Evolutionary conservation across 331 rosid genomes (phyloP).

Genomic region (Prunus yedoensis): DNA sequence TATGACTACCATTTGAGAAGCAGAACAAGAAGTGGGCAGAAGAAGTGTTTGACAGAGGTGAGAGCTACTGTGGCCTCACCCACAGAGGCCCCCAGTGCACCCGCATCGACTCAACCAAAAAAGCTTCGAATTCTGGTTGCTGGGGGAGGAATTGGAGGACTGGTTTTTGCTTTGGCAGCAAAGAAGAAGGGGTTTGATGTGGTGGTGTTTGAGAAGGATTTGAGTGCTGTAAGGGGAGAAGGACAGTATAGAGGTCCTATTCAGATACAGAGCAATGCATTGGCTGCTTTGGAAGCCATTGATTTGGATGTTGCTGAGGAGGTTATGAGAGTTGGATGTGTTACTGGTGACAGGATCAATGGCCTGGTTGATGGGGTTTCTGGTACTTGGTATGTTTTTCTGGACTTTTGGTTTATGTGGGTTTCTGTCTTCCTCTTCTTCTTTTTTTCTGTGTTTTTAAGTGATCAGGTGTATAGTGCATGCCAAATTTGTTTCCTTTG

Average conservation of each 20-base stretch:
- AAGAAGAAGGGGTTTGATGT: slow-evolving; percentile 91
- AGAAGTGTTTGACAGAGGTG: slow-evolving; percentile 33
- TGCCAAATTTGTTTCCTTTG: neutral
- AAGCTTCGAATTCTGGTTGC: slow-evolving; percentile 74
- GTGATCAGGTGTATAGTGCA: neutral
- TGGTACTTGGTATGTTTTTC: slow-evolving; percentile 68
- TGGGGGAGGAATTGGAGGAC: slow-evolving; percentile 96
- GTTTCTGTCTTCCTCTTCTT: neutral
- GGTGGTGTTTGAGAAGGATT: slow-evolving; percentile 86
- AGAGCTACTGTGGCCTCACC: slow-evolving; percentile 39
- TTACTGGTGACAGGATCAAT: slow-evolving; percentile 93
- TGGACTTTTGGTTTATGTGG: neutral
- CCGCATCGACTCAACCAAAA: slow-evolving; percentile 33
- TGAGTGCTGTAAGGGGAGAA: slow-evolving; percentile 95
- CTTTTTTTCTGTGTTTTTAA: neutral
- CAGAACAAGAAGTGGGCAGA: slow-evolving; percentile 29
- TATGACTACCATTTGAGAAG: slow-evolving; percentile 21
- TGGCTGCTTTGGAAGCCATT: slow-evolving; percentile 96
- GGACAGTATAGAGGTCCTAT: slow-evolving; percentile 99
- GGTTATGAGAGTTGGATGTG: slow-evolving; percentile 82
- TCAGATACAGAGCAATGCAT: slow-evolving; percentile 96
- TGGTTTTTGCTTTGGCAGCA: slow-evolving; percentile 93
- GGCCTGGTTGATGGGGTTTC: slow-evolving; percentile 98
- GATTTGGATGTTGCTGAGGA: slow-evolving; percentile 89
- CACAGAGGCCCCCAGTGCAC: slow-evolving; percentile 29